phyloP scores from a whole-genome alignment of 345 rosid genomes.

The Geranium rotundifolium region DNA sequence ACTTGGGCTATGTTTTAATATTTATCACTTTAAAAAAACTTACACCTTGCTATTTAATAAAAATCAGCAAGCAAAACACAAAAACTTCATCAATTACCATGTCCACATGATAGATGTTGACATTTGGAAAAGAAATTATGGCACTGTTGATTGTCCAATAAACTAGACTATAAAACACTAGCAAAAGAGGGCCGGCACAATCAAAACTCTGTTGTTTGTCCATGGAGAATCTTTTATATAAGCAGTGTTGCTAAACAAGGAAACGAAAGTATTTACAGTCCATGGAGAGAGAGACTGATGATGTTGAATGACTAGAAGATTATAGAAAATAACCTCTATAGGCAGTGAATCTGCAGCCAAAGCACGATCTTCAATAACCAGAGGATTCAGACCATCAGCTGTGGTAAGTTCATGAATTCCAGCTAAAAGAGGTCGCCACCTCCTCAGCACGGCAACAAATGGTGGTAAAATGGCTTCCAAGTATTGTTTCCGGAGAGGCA shows the following conservation, averaged over 20 bases:
- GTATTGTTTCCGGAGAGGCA: constrained; percentile 81
- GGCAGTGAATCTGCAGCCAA: constrained; percentile 92
- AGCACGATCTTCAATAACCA: constrained; percentile 83
- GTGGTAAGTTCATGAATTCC: constrained; percentile 98
- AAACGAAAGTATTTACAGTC: neutral
- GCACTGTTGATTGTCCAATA: neutral
- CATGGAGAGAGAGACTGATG: constrained; percentile 3
- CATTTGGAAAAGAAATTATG: neutral
- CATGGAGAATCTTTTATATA: no score
- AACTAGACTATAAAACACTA: neutral
- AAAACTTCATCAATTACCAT: no score
- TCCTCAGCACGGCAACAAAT: constrained; percentile 88
- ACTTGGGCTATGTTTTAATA: neutral
- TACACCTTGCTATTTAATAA: no score
- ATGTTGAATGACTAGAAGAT: constrained; percentile 12
- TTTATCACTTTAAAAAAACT: no score
- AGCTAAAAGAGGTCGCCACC: constrained; percentile 97
- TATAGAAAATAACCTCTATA: constrained; percentile 48
- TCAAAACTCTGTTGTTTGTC: no score
- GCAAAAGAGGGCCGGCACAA: neutral
- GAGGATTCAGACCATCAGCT: constrained; percentile 96
- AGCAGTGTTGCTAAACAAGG: neutral
- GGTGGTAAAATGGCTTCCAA: constrained; percentile 93
- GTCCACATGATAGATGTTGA: neutral
- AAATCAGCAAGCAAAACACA: no score